phyloP scores from a whole-genome alignment of 1,284 basidiomycete species.

The Hymenochaete sp. region DNA sequence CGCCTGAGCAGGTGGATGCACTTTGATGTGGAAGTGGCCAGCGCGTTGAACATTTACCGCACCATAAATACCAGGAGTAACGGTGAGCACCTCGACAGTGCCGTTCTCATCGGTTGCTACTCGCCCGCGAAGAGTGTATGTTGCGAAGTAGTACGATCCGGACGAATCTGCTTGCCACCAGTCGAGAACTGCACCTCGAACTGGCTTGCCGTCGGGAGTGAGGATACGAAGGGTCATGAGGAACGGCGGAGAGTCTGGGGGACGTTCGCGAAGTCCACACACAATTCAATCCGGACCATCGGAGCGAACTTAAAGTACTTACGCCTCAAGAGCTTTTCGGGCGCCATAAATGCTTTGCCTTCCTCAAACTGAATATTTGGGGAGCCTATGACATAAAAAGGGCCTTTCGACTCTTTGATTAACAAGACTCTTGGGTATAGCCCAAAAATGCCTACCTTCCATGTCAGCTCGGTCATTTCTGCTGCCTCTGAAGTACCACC shows the following conservation, averaged over 20 bases:
- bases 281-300: background rate
- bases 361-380: constrained; percentile 23
- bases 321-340: constrained; percentile 21
- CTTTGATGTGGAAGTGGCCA: constrained; percentile 23
- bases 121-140: constrained; percentile 24
- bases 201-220: constrained; percentile 22
- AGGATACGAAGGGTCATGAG: constrained; percentile 22
- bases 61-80: constrained; percentile 24
- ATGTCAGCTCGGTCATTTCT: constrained; percentile 16
- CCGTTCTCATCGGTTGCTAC: constrained; percentile 24
- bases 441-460: constrained; percentile 4
- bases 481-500: constrained; percentile 3
- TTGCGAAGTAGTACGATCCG: constrained; percentile 22
- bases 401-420: constrained; percentile 18
- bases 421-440: too few relatives aligned
- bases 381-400: constrained; percentile 23
- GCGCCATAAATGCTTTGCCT: constrained; percentile 25
- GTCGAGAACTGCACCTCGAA: constrained; percentile 22
- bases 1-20: constrained; percentile 4
- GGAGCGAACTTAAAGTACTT: constrained; percentile 14
- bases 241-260: constrained; percentile 22
- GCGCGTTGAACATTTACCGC: constrained; percentile 14
- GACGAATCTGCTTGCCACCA: constrained; percentile 25
- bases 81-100: constrained; percentile 23
- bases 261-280: background rate